Conservation (phyloP, 352 stramenopile genomes). For the Globisporangium cystogenes region DNA sequence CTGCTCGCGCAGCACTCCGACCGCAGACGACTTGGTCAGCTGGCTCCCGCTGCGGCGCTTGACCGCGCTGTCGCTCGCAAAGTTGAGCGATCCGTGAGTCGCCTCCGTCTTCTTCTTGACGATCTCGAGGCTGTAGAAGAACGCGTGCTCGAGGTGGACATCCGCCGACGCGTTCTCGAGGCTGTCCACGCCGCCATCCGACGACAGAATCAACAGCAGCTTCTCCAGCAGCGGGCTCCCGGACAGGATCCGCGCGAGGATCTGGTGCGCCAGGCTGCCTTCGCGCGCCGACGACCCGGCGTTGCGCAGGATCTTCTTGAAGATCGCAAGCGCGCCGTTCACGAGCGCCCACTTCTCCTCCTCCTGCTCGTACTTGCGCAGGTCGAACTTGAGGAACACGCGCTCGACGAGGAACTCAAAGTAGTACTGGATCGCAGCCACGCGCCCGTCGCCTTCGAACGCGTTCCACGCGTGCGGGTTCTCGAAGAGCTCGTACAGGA, state of each 20-base stretch:
- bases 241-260: constrained; percentile 65
- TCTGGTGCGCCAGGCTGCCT: constrained; percentile 58
- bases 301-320: constrained; percentile 70
- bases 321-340: constrained; percentile 65
- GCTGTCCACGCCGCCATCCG: constrained; percentile 65
- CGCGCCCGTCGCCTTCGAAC: constrained; percentile 66
- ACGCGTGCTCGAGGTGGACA: constrained; percentile 70
- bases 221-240: constrained; percentile 63
- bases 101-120: constrained; percentile 68
- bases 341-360: constrained; percentile 81
- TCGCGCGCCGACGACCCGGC: constrained; percentile 34
- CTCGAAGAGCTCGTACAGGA: constrained; percentile 73
- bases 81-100: constrained; percentile 61
- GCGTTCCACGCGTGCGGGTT: constrained; percentile 70
- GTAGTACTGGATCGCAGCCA: constrained; percentile 79
- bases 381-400: constrained; percentile 82
- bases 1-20: constrained; percentile 50
- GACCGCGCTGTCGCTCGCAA: constrained; percentile 40
- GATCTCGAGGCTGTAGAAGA: constrained; percentile 81
- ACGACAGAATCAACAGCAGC: constrained; percentile 59
- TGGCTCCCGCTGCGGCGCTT: constrained; percentile 42
- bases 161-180: constrained; percentile 67
- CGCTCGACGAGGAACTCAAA: constrained; percentile 81
- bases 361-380: constrained; percentile 78
- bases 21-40: constrained; percentile 40